These are phyloP conservation scores for Cudoniella acicularis DNA, from an alignment of 495 filamentous ascomycete genomes.

Conservation along the genomic window DNA sequence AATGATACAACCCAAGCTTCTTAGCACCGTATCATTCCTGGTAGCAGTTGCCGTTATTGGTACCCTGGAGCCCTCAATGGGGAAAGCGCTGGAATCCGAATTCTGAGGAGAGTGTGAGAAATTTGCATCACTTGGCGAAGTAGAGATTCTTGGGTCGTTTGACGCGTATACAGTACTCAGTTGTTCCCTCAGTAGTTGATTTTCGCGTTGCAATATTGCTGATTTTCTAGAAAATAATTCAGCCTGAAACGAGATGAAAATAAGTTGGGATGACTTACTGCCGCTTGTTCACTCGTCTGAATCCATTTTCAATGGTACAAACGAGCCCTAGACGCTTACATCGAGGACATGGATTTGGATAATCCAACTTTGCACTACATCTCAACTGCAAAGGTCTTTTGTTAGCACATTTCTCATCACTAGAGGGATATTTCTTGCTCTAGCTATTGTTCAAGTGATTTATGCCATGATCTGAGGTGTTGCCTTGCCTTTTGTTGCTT, in stretches of 20 bases:
- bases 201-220: background rate
- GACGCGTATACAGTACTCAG: background rate
- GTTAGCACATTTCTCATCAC: background rate
- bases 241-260: no score
- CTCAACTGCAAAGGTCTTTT: background rate
- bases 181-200: background rate
- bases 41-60: background rate
- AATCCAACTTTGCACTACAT: constrained; percentile 2
- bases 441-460: background rate
- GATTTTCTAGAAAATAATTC: no score
- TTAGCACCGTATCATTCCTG: background rate
- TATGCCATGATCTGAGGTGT: background rate
- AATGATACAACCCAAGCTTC: background rate
- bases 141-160: background rate
- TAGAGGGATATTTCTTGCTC: background rate
- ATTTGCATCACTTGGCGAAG: background rate
- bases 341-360: background rate
- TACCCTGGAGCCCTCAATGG: background rate
- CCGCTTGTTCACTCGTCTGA: background rate
- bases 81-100: background rate
- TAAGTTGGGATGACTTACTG: background rate
- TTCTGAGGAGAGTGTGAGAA: background rate
- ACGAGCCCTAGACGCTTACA: background rate
- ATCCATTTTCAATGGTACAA: constrained; percentile 1
- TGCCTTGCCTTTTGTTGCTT: constrained; percentile 2